Conservation (phyloP, 106 monocot genomes). For the Dioscorea alata region DNA sequence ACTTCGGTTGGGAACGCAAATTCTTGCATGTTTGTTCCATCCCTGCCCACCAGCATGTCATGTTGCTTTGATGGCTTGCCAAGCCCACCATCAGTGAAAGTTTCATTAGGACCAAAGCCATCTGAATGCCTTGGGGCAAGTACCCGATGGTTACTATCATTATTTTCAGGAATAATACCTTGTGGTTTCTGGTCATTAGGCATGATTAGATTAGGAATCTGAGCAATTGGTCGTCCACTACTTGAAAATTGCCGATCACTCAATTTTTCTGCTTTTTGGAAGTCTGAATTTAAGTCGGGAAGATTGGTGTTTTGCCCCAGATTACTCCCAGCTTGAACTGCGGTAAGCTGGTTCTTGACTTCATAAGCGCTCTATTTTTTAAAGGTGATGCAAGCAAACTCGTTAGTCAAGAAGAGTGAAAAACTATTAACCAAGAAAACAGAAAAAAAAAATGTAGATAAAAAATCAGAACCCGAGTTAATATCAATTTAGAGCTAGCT, state of each 20-base stretch:
- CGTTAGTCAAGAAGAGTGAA: too few species aligned
- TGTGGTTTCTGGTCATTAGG: not conserved
- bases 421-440: too few species aligned
- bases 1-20: slow-evolving; percentile 8
- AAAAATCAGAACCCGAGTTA: too few species aligned
- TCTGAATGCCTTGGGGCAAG: slow-evolving; percentile 2
- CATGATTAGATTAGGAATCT: not conserved
- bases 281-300: not conserved
- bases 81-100: not conserved
- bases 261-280: slow-evolving; percentile 15
- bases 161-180: slow-evolving; percentile 4
- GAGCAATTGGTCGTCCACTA: not conserved
- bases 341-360: not conserved
- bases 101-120: not conserved
- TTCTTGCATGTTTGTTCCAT: not conserved
- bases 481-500: too few species aligned
- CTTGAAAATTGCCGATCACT: slow-evolving; percentile 3
- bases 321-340: slow-evolving; percentile 10
- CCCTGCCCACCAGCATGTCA: not conserved
- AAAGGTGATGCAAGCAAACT: not conserved
- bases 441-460: too few species aligned
- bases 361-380: not conserved
- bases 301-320: slow-evolving; percentile 11
- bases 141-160: slow-evolving; percentile 7
- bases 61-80: not conserved